A percentile compares a stretch with the other conserved stretches of the same genome.
These are phyloP conservation scores for Diutina neorugosa DNA, from an alignment of 1,139 yeast species.

Conservation along the genomic window DNA sequence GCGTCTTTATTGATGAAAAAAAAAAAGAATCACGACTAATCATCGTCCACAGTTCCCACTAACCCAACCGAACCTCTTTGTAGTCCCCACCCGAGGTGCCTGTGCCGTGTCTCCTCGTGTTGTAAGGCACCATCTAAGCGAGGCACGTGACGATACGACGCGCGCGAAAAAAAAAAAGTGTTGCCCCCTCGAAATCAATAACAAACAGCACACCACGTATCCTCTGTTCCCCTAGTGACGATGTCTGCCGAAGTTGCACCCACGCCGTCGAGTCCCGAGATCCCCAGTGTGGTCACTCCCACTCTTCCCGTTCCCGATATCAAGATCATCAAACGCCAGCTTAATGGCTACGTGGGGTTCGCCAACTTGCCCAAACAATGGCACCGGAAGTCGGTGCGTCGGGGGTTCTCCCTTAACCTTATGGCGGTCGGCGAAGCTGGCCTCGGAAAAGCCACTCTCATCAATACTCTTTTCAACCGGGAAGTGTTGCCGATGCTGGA, in stretches of 20 bases:
- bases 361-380: conserved; percentile 98
- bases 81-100: no score
- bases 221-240: not conserved
- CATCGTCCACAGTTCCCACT: not conserved
- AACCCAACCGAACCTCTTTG: no score
- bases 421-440: conserved; percentile 91
- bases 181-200: not conserved
- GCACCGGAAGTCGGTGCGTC: conserved; percentile 89
- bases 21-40: no score
- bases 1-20: no score
- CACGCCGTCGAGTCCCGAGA: not conserved
- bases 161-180: not conserved
- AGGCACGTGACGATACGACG: not conserved
- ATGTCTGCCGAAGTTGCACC: conserved; percentile 2
- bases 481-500: conserved; percentile 34
- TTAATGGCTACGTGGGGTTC: conserved; percentile 91
- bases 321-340: conserved; percentile 64
- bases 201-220: not conserved
- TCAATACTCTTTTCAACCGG: conserved; percentile 82
- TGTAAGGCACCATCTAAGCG: no score
- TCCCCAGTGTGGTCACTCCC: not conserved
- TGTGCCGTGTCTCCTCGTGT: no score
- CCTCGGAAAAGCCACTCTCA: conserved; percentile 84
- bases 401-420: conserved; percentile 86
- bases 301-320: conserved; percentile 16